Base-by-base conservation (phyloP, 2,329 filamentous ascomycete genomes). In the Xylaria multiplex region DNA sequence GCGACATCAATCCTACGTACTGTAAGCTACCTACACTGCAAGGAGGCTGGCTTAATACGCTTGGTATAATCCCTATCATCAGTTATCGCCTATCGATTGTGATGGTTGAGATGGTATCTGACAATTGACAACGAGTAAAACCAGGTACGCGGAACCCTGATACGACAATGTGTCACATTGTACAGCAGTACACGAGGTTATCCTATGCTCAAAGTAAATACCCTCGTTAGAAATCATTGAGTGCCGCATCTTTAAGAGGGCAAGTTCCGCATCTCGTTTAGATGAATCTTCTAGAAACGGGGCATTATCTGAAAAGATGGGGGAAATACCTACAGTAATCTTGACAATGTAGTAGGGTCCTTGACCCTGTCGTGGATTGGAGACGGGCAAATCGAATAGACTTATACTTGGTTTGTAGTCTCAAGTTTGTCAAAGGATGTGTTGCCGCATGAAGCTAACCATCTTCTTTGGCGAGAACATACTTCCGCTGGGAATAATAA, bases 101-200 rank as follows among this genome's bases (percentile, higher is more conserved):
- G 54, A 63, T 66, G 30, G 48, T 48, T 61, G 43, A 49, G 19
- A 19, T 19, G 19, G 19, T 30, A 67, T 54, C 65, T 58, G 53
- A 67, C 19, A 53, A 46, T 53, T 56, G 45, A 56, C 40, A 40
- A 54, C 37, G 42, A 54, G 27, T 43, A 50, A 43, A 64, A 56
- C 61, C 65, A 45, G 65, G 65, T 57, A 64, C 65, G 42, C 48
- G 65, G 65, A 46, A 54, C 58, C 40, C 55, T 45, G 14, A 63
- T 64, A 53, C 60, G 24, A 62, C 52, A 16, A 46, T 42, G 49
- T 30, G 45, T 61, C 56, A 53, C 50, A 53, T 64, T 32, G 45
- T 55, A 52, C 64, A 55, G 50, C 54, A 32, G 50, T 40, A 48
- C 50, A 57, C 37, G 16, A 59, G 43, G 32, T 59, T 50, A 30